Conservation (phyloP, 768 basidiomycete genomes). For the Cubamyces lactineus region DNA sequence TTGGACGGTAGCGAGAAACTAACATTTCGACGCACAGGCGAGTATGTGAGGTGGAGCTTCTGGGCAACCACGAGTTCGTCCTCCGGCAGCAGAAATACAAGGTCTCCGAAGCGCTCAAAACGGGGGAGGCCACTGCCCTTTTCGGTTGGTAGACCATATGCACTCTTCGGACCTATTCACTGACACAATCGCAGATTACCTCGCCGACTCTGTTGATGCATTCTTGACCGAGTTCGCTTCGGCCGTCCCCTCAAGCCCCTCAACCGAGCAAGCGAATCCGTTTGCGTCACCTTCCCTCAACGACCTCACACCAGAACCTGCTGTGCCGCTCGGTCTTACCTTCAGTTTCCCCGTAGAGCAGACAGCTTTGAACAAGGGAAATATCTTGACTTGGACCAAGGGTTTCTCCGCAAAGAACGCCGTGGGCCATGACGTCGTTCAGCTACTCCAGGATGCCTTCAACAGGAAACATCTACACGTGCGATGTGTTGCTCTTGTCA, state of each 20-base stretch:
- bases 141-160: conserved; percentile 61
- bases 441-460: conserved; percentile 89
- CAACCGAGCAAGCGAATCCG: conserved; percentile 25
- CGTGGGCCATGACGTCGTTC: conserved; percentile 85
- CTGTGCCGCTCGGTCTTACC: conserved; percentile 81
- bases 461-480: conserved; percentile 92
- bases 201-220: conserved; percentile 94
- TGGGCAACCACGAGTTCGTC: conserved; percentile 86
- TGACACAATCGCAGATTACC: conserved; percentile 69
- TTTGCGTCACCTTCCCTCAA: conserved; percentile 25
- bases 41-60: conserved; percentile 91
- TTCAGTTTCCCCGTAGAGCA: conserved; percentile 99
- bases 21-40: conserved; percentile 53
- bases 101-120: conserved; percentile 91
- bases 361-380: conserved; percentile 87
- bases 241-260: conserved; percentile 24
- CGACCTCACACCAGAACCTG: conserved; percentile 33
- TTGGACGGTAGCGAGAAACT: neutral
- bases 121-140: conserved; percentile 83
- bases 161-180: conserved; percentile 1
- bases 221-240: conserved; percentile 71
- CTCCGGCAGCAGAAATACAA: conserved; percentile 96
- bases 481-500: conserved; percentile 88
- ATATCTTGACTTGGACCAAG: conserved; percentile 94
- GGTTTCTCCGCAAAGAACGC: conserved; percentile 94